Evolutionary conservation across 169 alveolate species (phyloP).

Genomic region (Plasmodium ovale): DNA sequence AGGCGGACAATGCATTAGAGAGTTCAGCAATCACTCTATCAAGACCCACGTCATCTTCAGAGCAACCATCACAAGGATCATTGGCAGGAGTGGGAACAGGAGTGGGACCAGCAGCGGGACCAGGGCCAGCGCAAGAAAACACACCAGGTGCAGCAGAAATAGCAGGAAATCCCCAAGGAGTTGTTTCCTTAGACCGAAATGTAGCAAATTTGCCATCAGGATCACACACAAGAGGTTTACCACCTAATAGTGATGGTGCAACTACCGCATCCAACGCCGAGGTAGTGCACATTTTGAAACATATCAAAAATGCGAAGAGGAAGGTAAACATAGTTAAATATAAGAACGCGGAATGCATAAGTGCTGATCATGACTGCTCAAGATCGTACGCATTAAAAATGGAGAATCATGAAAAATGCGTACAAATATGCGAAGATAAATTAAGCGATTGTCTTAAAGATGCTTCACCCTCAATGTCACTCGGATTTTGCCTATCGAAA

Average conservation of each 20-base stretch:
- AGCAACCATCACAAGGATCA: neutral
- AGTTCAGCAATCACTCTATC: neutral
- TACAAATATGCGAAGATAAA: neutral
- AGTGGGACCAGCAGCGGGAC: too few species aligned
- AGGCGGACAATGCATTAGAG: neutral
- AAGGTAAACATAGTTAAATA: constrained; percentile 9
- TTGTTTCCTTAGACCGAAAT: neutral
- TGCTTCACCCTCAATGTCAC: too few species aligned
- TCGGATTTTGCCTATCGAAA: constrained; percentile 28
- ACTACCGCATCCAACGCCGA: neutral
- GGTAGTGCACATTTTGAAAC: constrained; percentile 20
- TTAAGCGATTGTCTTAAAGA: neutral
- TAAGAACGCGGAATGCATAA: neutral
- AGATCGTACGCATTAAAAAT: neutral
- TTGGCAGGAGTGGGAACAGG: neutral
- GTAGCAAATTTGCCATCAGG: neutral
- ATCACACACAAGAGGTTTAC: neutral
- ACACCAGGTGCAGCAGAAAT: neutral
- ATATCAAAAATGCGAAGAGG: neutral
- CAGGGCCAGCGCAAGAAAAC: neutral
- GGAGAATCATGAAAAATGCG: constrained; percentile 7
- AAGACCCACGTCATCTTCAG: neutral
- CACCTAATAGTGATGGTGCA: neutral
- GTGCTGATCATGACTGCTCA: constrained; percentile 3
- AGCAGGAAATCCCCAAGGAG: neutral